Conservation (phyloP, 73 alveolate genomes). For the Blepharisma stoltei region DNA sequence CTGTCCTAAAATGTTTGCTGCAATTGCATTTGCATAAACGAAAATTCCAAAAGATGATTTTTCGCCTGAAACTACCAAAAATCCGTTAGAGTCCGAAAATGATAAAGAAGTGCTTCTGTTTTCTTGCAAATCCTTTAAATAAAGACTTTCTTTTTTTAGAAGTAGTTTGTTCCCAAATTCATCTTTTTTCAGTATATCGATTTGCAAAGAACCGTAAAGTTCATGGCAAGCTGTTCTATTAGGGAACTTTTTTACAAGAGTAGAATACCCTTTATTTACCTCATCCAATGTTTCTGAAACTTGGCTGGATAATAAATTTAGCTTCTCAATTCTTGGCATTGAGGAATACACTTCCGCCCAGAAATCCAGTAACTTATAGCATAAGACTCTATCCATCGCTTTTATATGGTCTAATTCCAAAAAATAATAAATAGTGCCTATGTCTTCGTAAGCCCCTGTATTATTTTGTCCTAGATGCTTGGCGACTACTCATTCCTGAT, state of each 20-base stretch:
- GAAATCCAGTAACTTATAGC: not conserved
- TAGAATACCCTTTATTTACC: not conserved
- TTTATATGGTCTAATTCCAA: not conserved
- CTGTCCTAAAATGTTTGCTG: not conserved
- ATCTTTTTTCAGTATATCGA: not conserved
- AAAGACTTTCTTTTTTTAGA: not conserved
- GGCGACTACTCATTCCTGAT: not conserved
- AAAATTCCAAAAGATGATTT: not conserved
- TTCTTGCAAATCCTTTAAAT: not conserved
- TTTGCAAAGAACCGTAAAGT: not conserved
- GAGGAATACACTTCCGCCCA: not conserved
- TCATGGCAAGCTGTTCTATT: not conserved
- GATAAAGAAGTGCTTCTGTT: not conserved
- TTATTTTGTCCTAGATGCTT: not conserved
- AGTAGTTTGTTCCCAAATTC: not conserved
- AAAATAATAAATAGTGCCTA: not conserved
- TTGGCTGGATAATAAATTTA: not conserved
- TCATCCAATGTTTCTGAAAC: not conserved
- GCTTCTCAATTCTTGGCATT: not conserved
- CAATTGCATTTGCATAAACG: not conserved
- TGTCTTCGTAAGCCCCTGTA: not conserved
- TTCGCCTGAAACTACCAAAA: constrained; percentile 13
- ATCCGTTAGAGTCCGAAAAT: not conserved
- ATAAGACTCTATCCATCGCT: not conserved
- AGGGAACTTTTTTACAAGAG: not conserved